Conservation (phyloP, 257 asterid species). For the Nicotiana obtusifolia region DNA sequence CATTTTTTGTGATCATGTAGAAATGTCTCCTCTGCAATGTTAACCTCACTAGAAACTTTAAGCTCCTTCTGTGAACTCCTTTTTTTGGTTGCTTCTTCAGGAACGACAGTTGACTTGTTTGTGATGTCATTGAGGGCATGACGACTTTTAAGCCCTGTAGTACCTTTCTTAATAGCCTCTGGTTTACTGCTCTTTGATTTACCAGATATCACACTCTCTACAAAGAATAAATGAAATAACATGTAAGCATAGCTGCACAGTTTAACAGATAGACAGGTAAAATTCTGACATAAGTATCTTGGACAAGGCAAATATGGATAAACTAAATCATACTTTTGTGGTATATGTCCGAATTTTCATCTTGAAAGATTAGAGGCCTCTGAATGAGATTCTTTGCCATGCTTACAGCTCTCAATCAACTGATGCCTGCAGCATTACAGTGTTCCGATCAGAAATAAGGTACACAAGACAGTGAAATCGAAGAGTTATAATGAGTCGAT, state of each 20-base stretch:
- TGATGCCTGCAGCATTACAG: neutral
- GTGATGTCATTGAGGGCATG: conserved; percentile 69
- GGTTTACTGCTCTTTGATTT: conserved; percentile 38
- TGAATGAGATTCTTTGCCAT: conserved; percentile 57
- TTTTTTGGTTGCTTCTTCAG: conserved; percentile 36
- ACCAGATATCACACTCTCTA: conserved; percentile 36
- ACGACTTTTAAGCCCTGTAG: conserved; percentile 41
- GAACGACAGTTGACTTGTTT: conserved; percentile 41
- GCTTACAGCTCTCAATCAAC: neutral
- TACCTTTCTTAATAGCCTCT: conserved; percentile 36
- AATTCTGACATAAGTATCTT: neutral
- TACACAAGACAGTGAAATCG: neutral
- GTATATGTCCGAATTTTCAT: conserved; percentile 39
- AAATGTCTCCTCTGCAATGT: conserved; percentile 38
- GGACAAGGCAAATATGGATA: neutral
- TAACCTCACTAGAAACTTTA: conserved; percentile 13
- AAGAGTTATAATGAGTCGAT: too few relatives aligned
- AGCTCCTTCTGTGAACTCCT: conserved; percentile 25
- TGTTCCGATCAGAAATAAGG: neutral
- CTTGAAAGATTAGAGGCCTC: conserved; percentile 54
- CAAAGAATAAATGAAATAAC: conserved; percentile 10
- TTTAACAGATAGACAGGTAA: neutral
- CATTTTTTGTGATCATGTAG: conserved; percentile 68
- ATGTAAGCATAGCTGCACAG: neutral
- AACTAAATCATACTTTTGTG: conserved; percentile 35